These are phyloP conservation scores for Anisodus acutangulus DNA, from an alignment of 257 asterid species.

Conservation along the genomic window DNA sequence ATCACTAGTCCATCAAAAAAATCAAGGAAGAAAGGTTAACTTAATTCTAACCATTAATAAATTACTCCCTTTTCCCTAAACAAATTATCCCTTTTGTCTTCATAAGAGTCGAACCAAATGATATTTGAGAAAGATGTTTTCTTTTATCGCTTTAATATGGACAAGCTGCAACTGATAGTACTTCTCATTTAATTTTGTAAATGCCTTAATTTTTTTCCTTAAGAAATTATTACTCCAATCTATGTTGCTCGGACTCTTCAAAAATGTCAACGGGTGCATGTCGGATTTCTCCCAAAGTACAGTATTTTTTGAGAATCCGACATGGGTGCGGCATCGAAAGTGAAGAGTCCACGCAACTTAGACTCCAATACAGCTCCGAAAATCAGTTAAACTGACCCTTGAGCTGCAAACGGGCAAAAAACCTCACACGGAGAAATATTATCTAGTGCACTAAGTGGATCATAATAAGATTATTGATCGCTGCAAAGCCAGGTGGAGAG, in stretches of 20 bases:
- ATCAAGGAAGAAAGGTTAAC: not conserved
- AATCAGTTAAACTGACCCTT: not conserved
- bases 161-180: not conserved
- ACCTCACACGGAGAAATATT: not conserved
- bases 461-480: not conserved
- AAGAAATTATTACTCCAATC: not conserved
- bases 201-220: not conserved
- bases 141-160: not conserved
- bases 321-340: no score
- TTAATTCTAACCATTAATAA: slow-evolving; percentile 2
- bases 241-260: no score
- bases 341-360: no score
- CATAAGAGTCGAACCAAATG: not conserved
- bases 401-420: not conserved
- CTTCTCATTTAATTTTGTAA: slow-evolving; percentile 1
- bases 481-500: not conserved
- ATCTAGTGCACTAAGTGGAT: not conserved
- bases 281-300: no score
- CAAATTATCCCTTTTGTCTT: not conserved
- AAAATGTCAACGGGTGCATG: no score
- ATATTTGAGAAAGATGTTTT: not conserved
- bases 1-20: not conserved
- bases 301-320: no score
- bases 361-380: not conserved
- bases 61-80: not conserved